Base-by-base conservation (phyloP, 2,329 filamentous ascomycete genomes). In the Neopestalotiopsis clavispora region DNA sequence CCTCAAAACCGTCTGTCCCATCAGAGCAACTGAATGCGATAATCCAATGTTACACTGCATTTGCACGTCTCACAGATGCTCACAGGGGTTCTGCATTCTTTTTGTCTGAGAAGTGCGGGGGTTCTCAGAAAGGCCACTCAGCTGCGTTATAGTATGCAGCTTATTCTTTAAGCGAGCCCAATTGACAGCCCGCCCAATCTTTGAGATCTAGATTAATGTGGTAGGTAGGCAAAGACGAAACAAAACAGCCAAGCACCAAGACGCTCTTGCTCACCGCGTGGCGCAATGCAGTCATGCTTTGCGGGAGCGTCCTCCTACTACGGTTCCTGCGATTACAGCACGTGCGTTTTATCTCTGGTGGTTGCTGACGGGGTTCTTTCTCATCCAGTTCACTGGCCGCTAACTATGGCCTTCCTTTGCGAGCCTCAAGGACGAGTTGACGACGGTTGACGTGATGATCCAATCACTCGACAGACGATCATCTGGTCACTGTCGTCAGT, bases 1-100 rank as follows among this genome's bases (percentile, higher is more conserved):
- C 14, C 32, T 14, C 12, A 14, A 38, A 17, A 59, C 23, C 20
- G 59, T n/a, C 34, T n/a, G 59, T n/a, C 57, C 34, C n/a, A 34
- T 34, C 57, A 34, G 20, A 62, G 32, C 59, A 62, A 62, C 34
- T 62, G 59, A 62, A 62, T 20, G 59, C 59, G 59, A 62, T 30
- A 23, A 59, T 34, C 14, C 17, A 9, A 5, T 14, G 32, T 62
- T 62, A 38, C 59, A 62, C 59, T 34, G 59, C 28, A 34, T 62
- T 17, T 34, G 10, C 30, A 62, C 34, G 23, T 34, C n/a, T 34
- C 59, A 62, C 59, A 17, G 59, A 34, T 30, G 40, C 30, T 59
- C 57, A 52, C 45, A 52, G 45, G 45, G 23, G 57, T 59, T 12
- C 32, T 40, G 30, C 9, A 62, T 14, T 34, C n/a, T 34, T 13